Evolutionary conservation across 192 early-diverging fungal species (phyloP).

Genomic region (Coemansia umbellata): DNA sequence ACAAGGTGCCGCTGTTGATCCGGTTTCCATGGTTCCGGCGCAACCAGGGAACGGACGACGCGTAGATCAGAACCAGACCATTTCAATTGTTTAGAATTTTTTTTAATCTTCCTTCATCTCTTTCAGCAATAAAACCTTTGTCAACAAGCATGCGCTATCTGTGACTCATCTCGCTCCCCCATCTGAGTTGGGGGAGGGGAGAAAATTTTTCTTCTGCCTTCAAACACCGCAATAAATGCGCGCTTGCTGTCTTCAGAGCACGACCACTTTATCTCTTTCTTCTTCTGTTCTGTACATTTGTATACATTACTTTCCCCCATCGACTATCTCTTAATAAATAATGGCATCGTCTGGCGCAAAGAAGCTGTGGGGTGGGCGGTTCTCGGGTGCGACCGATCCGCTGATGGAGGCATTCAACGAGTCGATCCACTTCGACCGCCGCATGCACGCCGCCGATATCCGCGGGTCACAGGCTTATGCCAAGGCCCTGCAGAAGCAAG

Average conservation of each 20-base stretch:
- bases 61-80: slow-evolving; percentile 1
- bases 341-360: slow-evolving; percentile 17
- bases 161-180: slow-evolving; percentile 3
- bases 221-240: not conserved
- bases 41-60: not conserved
- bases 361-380: slow-evolving; percentile 83
- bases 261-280: no score
- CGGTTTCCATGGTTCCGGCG: slow-evolving; percentile 38
- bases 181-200: not conserved
- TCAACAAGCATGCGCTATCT: no score
- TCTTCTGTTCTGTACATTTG: not conserved
- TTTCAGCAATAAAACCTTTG: no score
- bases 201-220: not conserved
- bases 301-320: not conserved
- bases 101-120: slow-evolving; percentile 5
- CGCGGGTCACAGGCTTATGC: slow-evolving; percentile 86
- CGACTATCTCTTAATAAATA: not conserved
- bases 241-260: no score
- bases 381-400: slow-evolving; percentile 88
- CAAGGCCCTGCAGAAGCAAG: slow-evolving; percentile 66
- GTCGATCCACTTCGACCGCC: slow-evolving; percentile 89
- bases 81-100: not conserved
- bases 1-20: not conserved
- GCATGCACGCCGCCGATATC: slow-evolving; percentile 89
- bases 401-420: slow-evolving; percentile 97